Conservation (phyloP, 106 monocot genomes). For the Hemerocallis citrina region DNA sequence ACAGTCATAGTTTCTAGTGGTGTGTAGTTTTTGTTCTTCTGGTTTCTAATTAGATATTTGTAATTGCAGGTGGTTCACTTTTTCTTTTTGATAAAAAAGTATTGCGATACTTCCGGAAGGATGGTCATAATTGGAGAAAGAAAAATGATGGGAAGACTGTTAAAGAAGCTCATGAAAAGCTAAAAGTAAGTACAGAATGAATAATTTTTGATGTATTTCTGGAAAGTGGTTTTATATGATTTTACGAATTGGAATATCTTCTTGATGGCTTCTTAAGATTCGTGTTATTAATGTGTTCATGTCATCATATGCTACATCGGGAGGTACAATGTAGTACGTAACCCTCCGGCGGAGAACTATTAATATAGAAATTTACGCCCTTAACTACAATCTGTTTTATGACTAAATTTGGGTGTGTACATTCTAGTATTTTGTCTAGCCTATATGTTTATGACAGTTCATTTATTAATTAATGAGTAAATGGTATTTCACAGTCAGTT, state of each 20-base stretch:
- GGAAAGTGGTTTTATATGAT: background rate
- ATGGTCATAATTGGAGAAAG: slow-evolving; percentile 97
- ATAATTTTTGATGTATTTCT: background rate
- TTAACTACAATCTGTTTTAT: no score
- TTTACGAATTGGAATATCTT: background rate
- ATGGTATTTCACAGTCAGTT: no score
- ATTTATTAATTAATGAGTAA: no score
- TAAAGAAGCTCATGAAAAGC: slow-evolving; percentile 94
- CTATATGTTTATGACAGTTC: no score
- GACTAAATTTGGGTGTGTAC: no score
- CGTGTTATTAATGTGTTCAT: background rate
- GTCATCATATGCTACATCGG: background rate
- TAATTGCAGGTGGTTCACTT: slow-evolving; percentile 39
- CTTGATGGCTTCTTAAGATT: background rate
- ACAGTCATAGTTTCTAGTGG: no score
- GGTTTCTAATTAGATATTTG: no score
- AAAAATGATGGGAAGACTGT: slow-evolving; percentile 97
- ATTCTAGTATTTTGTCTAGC: no score
- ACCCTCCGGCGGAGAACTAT: background rate
- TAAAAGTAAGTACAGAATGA: slow-evolving; percentile 46
- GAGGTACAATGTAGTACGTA: background rate
- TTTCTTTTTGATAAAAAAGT: slow-evolving; percentile 81
- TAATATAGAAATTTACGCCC: background rate
- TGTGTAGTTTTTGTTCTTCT: no score
- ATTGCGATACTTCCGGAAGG: slow-evolving; percentile 88